Base-by-base conservation (phyloP, 257 asterid species). In the Hygrophila difformis region DNA sequence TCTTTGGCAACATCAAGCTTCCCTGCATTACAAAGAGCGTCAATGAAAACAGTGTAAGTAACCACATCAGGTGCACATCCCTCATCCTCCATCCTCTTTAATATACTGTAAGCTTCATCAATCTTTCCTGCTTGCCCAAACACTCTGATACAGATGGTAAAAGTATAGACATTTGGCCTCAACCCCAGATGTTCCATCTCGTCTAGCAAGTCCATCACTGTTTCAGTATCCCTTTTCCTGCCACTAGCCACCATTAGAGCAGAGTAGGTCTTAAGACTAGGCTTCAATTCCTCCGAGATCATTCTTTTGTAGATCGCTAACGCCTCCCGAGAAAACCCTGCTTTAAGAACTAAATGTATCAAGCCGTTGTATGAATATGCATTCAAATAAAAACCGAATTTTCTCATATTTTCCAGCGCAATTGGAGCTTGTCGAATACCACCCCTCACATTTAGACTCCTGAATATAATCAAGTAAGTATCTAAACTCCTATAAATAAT, bases 191-290 rank as follows among this genome's bases (percentile, higher is more conserved):
- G 47, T 47, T 77, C 91, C 96, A 89, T 85, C 73, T 85, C 98
- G 18, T 74, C 67, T 17, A 89, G 69, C 75, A 89, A 78, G 55
- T 51, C 63, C 83, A 89, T 64, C 59, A 82, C 93, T 0, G 88
- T 85, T 38, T 74, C 80, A 34, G 75, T 77, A 51, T 89, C 96
- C 51, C 83, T 75, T 65, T 74, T 71, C 70, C 64, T 89, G 49
- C 96, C 98, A 64, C 75, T 67, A 23, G 98, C 93, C 24, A 89
- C 98, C 98, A 89, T 85, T 33, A 89, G 68, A 2, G 98, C 96
- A 11, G 98, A 89, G 60, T 79, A 89, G 9, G 98, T 73, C 71
- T 89, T 89, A 61, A 85, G 94, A 63, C 94, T 85, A 29, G 96
- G 98, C 71, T 74, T 89, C 67, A 73, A 60, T 55, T 60, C 83